Evolutionary conservation across 305 asterid species (phyloP).

Genomic region (Fraxinus platypoda): DNA sequence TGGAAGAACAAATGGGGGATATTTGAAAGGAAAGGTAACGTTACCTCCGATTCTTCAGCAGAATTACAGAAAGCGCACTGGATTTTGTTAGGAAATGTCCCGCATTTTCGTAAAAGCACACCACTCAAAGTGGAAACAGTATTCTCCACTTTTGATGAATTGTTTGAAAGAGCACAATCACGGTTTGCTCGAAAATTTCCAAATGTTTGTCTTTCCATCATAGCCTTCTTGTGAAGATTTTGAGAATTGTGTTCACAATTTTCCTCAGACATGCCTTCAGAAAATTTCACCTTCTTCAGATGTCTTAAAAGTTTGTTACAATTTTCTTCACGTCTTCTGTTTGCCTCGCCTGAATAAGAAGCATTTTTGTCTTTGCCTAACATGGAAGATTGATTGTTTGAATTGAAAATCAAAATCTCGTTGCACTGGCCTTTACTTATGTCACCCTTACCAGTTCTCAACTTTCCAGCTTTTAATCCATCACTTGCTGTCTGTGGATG

Average conservation of each 20-base stretch:
- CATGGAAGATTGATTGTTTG: slow-evolving; percentile 26
- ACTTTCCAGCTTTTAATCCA: slow-evolving; percentile 23
- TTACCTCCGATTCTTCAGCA: slow-evolving; percentile 73
- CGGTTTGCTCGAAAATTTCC: slow-evolving; percentile 14
- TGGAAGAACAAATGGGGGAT: neutral
- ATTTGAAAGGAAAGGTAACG: neutral
- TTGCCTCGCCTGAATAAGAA: slow-evolving; percentile 23
- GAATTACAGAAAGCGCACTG: slow-evolving; percentile 77
- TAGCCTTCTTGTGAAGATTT: slow-evolving; percentile 24
- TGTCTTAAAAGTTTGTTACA: slow-evolving; percentile 25
- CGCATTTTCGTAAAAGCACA: slow-evolving; percentile 39
- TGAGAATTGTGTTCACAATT: slow-evolving; percentile 14
- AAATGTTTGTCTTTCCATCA: slow-evolving; percentile 21
- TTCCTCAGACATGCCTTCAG: slow-evolving; percentile 31
- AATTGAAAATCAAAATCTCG: slow-evolving; percentile 25
- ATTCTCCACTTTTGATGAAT: slow-evolving; percentile 30
- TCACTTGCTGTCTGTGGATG: slow-evolving; percentile 19
- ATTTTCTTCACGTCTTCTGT: slow-evolving; percentile 20
- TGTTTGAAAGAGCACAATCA: neutral
- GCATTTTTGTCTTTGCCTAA: slow-evolving; percentile 25
- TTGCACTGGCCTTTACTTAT: slow-evolving; percentile 22
- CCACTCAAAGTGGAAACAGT: slow-evolving; percentile 24
- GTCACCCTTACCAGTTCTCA: slow-evolving; percentile 28
- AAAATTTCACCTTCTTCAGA: slow-evolving; percentile 50
- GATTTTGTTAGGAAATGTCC: slow-evolving; percentile 25